Evolutionary conservation across 2,329 filamentous ascomycete species (phyloP), one percentile per base, ranked within the genome.

Genomic region (Westerdykella aurantiaca): DNA sequence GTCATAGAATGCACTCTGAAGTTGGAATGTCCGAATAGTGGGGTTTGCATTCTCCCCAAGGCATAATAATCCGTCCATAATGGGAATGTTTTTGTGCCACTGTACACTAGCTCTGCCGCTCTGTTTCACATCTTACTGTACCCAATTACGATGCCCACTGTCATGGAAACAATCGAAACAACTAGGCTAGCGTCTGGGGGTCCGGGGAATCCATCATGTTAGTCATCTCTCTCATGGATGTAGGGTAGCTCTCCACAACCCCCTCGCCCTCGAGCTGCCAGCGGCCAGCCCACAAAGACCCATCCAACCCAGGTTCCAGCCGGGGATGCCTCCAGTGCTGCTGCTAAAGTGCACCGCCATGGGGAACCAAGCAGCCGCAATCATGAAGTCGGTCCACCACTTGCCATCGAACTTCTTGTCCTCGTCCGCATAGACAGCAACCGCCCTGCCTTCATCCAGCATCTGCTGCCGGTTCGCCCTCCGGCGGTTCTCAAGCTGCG

Each of bases 251-350:
- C 50, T 54, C 66, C 66, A 69, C 46, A 67, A 38, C 9, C 49
- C 55, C 44, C 53, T 47, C 21, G 58, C 60, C 51, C 58, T 60
- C 11, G 55, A 52, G 37, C 66, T 56, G 1, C 69, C 69, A 14
- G 69, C 70, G 23, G 72, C 56, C 34, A 63, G 52, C 39, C 70
- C 70, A 54, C 64, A 69, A 22, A 63, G 48, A 0, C 70, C 70
- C 69, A 72, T 72, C 40, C 63, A 55, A 1, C 70, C 70, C 46
- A 71, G 34, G 49, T 72, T 72, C 63, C 69, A 72, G 2, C 69
- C 69, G 0, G 70, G 70, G 17, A 73, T 44, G 0, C 70, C 70
- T 18, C 58, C 62, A 12, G 50, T 61, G 17, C 56, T 56, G 40
- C 60, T 64, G 38, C 65, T 64, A 43, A 66, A 72, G 37, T 73